Base-by-base conservation (phyloP, 352 stramenopile species). In the Phytophthora foliorum region DNA sequence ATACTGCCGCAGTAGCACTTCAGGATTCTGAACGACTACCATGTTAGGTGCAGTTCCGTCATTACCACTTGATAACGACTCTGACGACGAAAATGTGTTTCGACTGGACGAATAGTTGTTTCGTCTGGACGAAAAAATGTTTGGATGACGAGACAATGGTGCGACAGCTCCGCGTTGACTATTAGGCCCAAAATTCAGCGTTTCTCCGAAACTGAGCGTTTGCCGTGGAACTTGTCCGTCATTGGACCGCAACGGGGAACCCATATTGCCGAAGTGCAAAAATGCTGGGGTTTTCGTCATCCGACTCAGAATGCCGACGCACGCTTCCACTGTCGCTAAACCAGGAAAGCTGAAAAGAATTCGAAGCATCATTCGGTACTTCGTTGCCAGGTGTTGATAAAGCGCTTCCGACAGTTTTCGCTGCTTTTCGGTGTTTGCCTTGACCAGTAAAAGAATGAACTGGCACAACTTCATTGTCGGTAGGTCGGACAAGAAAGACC, bases 381-480 rank as follows among this genome's bases (percentile, higher is more conserved):
- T 92, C 17, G 81, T 90, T 8, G 81, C 84, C 25, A 95, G 44
- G 13, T 87, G 80, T 55, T 93, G 84, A 41, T 93, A 89, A 14
- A 95, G 75, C 16, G 67, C 74, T 46, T 91, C 78, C 6, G 82
- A 88, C 8, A 91, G 57, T 50, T 89, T 76, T 24, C 78, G 72
- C 53, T 93, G 85, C 34, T 89, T 88, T n/a, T 89, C 74, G 2
- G 75, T 70, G 51, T 90, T 86, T 3, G 74, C 79, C 58, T 83
- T 92, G 39, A 95, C 72, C 25, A 95, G 58, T 31, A 71, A 45
- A n/a, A 93, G 42, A 29, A 93, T 77, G n/a, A 95, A 80, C 48
- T 90, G 80, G 21, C 82, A 91, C 41, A 93, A 53, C 46, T 91
- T 92, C 87, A 95, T 95, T 6, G 81, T 89, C 5, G 85, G 82